Evolutionary conservation across 495 filamentous ascomycete species (phyloP).

Genomic region (Polyplosphaeria fusca): DNA sequence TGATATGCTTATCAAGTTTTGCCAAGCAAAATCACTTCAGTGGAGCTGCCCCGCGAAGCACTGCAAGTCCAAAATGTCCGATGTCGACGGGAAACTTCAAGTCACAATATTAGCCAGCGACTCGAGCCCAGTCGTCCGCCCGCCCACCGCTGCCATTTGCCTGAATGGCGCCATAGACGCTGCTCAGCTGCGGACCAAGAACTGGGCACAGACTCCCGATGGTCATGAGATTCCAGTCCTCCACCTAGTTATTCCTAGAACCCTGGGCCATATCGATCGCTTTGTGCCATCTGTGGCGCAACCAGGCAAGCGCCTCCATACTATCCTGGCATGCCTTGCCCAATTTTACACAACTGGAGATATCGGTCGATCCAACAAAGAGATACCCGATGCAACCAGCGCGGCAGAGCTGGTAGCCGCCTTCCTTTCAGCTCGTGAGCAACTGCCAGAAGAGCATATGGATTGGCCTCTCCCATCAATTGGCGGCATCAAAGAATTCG

Average conservation of each 20-base stretch:
- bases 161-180: constrained; percentile 11
- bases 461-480: constrained; percentile 26
- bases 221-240: constrained; percentile 9
- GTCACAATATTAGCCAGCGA: constrained; percentile 18
- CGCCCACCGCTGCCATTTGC: constrained; percentile 19
- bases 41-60: constrained; percentile 16
- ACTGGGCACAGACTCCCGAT: constrained; percentile 13
- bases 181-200: constrained; percentile 18
- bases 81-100: constrained; percentile 3
- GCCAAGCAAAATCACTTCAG: constrained; percentile 11
- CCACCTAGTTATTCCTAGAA: constrained; percentile 19
- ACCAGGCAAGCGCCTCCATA: constrained; percentile 18
- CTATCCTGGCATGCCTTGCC: constrained; percentile 25
- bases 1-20: constrained; percentile 21
- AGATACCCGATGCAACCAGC: constrained; percentile 6
- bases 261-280: constrained; percentile 18
- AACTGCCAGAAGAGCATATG: neutral
- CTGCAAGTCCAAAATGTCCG: constrained; percentile 1
- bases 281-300: constrained; percentile 4
- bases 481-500: constrained; percentile 26
- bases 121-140: constrained; percentile 7
- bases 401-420: constrained; percentile 15
- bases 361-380: constrained; percentile 6
- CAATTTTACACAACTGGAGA: constrained; percentile 7
- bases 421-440: too few species aligned